phyloP scores from a whole-genome alignment of 106 monocot genomes.

The Platanthera zijinensis region DNA sequence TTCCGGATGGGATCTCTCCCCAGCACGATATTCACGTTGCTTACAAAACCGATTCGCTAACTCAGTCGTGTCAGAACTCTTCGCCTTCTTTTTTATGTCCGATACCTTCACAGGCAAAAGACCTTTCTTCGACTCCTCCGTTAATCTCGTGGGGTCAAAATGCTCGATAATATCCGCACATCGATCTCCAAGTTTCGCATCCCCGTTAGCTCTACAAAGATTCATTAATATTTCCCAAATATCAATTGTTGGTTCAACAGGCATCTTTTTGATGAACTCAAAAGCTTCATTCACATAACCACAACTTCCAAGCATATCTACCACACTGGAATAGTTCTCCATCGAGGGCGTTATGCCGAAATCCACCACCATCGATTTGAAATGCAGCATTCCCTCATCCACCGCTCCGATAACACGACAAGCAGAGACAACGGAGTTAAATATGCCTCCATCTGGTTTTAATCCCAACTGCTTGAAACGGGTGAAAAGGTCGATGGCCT shows the following conservation, averaged over 20 bases:
- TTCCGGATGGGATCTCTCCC: slow-evolving; percentile 77
- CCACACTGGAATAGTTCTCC: slow-evolving; percentile 59
- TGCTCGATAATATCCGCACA: slow-evolving; percentile 54
- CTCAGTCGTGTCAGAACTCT: slow-evolving; percentile 30
- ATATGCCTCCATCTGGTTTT: slow-evolving; percentile 54
- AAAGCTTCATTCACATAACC: slow-evolving; percentile 77
- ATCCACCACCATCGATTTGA: slow-evolving; percentile 70
- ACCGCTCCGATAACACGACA: slow-evolving; percentile 70
- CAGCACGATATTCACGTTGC: slow-evolving; percentile 66
- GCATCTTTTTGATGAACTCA: slow-evolving; percentile 69
- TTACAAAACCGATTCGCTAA: slow-evolving; percentile 9
- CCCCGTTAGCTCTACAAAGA: slow-evolving; percentile 58
- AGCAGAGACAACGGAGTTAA: slow-evolving; percentile 39
- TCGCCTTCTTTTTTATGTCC: slow-evolving; percentile 46
- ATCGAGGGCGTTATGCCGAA: slow-evolving; percentile 47
- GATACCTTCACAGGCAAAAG: slow-evolving; percentile 59
- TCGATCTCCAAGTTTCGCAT: slow-evolving; percentile 59
- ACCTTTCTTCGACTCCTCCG: slow-evolving; percentile 43
- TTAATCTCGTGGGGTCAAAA: slow-evolving; percentile 51
- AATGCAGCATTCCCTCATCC: slow-evolving; percentile 82
- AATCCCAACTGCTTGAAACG: slow-evolving; percentile 47
- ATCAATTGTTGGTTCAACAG: slow-evolving; percentile 56
- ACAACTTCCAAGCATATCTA: slow-evolving; percentile 70
- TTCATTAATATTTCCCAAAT: slow-evolving; percentile 89
- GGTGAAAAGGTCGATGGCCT: slow-evolving; percentile 66